Conservation (phyloP, 257 asterid genomes). For the Solanum paucissectum region DNA sequence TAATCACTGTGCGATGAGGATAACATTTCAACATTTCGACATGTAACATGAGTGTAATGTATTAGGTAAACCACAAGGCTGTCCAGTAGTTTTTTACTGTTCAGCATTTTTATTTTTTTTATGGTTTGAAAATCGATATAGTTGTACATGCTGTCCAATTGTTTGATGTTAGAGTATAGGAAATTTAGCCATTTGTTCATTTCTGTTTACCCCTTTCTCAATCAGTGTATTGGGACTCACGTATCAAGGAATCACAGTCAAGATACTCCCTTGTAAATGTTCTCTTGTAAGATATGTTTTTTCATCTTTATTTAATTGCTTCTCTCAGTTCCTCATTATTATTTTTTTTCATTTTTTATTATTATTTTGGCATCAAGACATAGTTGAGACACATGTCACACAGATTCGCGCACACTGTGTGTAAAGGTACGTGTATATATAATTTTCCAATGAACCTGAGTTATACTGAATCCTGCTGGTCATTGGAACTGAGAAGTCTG, state of each 20-base stretch:
- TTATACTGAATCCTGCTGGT: not conserved
- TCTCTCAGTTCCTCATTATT: not conserved
- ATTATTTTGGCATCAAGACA: not conserved
- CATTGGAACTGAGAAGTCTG: not conserved
- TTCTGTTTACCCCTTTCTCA: not conserved
- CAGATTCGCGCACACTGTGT: not conserved
- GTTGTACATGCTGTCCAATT: slow-evolving; percentile 5
- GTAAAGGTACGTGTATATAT: not conserved
- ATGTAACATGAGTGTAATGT: not conserved
- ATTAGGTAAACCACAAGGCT: not conserved
- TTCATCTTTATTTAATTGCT: not conserved
- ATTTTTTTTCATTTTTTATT: not conserved
- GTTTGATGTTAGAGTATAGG: not conserved
- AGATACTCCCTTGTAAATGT: not conserved
- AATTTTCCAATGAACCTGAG: not conserved
- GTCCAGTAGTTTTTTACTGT: slow-evolving; percentile 1
- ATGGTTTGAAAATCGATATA: not conserved
- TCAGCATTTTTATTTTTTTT: not conserved
- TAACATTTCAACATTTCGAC: not conserved
- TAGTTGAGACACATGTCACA: not conserved
- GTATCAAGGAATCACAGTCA: not conserved
- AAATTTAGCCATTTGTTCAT: not conserved
- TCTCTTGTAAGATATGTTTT: not conserved
- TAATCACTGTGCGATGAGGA: not conserved
- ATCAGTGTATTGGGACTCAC: not conserved